These are phyloP conservation scores for Setomelanomma holmii DNA, from an alignment of 2,329 filamentous ascomycete genomes.

Conservation along the genomic window DNA sequence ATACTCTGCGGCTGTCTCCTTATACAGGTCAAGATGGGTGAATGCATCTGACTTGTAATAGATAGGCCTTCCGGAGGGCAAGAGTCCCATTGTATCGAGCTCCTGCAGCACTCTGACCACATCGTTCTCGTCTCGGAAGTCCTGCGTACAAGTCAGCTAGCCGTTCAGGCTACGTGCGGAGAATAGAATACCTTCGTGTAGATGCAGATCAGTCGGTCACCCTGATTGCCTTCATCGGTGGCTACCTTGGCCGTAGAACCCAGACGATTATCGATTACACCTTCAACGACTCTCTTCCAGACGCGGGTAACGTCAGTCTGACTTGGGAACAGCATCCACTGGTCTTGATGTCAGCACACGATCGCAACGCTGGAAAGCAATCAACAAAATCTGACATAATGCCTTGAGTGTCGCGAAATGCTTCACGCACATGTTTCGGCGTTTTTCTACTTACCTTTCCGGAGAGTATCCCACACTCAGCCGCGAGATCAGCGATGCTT, in stretches of 20 bases:
- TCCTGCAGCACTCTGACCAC: constrained; percentile 70
- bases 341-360: constrained; percentile 9
- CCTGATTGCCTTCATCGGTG: constrained; percentile 55
- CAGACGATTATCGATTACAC: constrained; percentile 72
- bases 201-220: constrained; percentile 61
- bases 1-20: constrained; percentile 46
- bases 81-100: constrained; percentile 68
- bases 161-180: background rate
- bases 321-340: constrained; percentile 78
- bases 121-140: constrained; percentile 74
- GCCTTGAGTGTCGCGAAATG: background rate
- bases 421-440: background rate
- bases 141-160: constrained; percentile 28
- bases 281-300: constrained; percentile 72
- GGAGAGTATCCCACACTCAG: constrained; percentile 62
- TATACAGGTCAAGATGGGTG: constrained; percentile 52
- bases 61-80: constrained; percentile 59
- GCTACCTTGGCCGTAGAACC: constrained; percentile 78
- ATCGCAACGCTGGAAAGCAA: no score
- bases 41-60: constrained; percentile 80
- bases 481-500: constrained; percentile 68
- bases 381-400: no score
- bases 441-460: constrained; percentile 65
- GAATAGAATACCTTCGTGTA: background rate
- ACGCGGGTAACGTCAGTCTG: constrained; percentile 63